Percentiles rank a stretch among this genome's conserved stretches.
Conservation (phyloP, 2,329 filamentous ascomycete species). For the Sporothrix humicola region DNA sequence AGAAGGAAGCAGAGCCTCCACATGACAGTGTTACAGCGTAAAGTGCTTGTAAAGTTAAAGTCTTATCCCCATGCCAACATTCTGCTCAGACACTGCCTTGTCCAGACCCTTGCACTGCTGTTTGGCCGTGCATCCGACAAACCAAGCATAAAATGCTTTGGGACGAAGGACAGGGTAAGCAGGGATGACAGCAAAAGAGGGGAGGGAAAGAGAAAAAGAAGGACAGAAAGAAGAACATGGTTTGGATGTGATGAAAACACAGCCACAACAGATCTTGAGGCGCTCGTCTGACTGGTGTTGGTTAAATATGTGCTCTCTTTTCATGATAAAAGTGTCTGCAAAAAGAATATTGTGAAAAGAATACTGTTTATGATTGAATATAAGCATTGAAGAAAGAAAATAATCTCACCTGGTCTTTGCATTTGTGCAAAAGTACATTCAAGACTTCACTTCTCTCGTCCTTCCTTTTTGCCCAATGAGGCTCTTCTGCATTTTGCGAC, state of each 20-base stretch:
- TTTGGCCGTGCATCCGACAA: neutral
- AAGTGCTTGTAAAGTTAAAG: neutral
- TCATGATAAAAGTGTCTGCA: too few relatives aligned
- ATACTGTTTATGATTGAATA: too few relatives aligned
- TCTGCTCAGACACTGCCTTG: neutral
- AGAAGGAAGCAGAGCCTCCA: neutral
- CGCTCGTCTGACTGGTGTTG: too few relatives aligned
- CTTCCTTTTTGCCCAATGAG: neutral
- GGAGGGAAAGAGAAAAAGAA: neutral
- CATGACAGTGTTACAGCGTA: neutral
- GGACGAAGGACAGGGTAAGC: neutral
- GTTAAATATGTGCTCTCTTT: too few relatives aligned
- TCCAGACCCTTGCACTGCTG: neutral
- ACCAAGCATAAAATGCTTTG: constrained; percentile 7
- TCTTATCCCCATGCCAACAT: neutral
- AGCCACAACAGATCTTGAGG: too few relatives aligned
- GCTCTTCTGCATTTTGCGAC: neutral
- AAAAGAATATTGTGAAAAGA: too few relatives aligned
- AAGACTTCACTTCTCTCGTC: neutral
- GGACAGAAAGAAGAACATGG: neutral
- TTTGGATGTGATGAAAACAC: too few relatives aligned
- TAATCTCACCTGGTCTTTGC: neutral
- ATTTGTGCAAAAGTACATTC: neutral
- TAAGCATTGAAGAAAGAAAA: neutral
- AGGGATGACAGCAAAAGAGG: neutral